Base-by-base conservation (phyloP, 495 filamentous ascomycete species). In the Mytilinidion resinicola region DNA sequence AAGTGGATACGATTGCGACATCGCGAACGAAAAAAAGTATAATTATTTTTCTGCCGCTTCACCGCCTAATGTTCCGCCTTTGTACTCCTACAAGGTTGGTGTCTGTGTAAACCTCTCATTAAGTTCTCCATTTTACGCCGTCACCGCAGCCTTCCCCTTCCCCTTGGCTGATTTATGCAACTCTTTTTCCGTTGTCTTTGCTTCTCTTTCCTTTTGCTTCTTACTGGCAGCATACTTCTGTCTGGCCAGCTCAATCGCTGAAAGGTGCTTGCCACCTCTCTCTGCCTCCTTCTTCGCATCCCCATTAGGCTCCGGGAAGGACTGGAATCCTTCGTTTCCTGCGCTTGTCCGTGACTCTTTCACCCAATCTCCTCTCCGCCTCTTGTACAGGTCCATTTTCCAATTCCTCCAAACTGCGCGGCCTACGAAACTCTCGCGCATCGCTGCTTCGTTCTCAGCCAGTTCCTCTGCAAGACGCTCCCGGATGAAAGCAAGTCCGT, bases 361-460 rank as follows among this genome's bases (percentile, higher is more conserved):
- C 30, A 84, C 78, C 89, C 89, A 95, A 37, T 91, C 86, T 19
- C 73, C 76, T 39, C 83, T 72, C 49, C 82, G 76, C 47, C 83
- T 74, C 62, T 86, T 88, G 73, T 85, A 97, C 20, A 91, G 67
- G 72, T 97, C 93, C 74, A 96, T 90, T 53, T 79, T 82, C 95
- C 93, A 98, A 59, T 93, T 89, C 53, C 85, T 77, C 92, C 90
- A 96, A 10, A 95, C 89, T 3, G 85, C 86, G 6, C 91, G 75
- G 3, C 93, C 93, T 21, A 86, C 76, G 62, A 81, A 86, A 0
- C 84, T 85, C 56, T 89, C 85, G 20, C 91, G 79, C 15, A 98
- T 74, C 10, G 77, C 69, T 35, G 76, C 62, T 68, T 96, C 91
- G 56, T 77, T 72, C 47, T 78, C 70, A 1, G 76, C 67, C 8